These are phyloP conservation scores for Penicillium sp. DNA, from an alignment of 2,329 filamentous ascomycete species.

Conservation along the genomic window DNA sequence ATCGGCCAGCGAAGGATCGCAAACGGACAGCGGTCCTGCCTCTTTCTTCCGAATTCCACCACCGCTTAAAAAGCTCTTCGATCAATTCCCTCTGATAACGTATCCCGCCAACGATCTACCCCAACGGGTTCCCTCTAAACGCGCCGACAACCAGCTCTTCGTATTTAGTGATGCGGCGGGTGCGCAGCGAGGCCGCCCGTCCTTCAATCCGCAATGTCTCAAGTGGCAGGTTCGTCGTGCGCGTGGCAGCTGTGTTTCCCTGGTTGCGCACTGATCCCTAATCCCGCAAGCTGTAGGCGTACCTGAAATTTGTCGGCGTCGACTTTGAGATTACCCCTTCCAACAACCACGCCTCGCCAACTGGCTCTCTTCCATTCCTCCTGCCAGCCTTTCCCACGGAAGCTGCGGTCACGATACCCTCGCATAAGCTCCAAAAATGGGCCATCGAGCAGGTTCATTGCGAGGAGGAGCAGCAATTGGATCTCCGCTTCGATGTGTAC, in stretches of 20 bases:
- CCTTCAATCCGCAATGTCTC: constrained; percentile 86
- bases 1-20: constrained; percentile 17
- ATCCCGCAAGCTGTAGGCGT: constrained; percentile 54
- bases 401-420: constrained; percentile 48
- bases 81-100: constrained; percentile 70
- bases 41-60: constrained; percentile 50
- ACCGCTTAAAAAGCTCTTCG: constrained; percentile 76
- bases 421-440: constrained; percentile 65
- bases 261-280: constrained; percentile 2
- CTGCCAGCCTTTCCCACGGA: constrained; percentile 50
- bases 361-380: constrained; percentile 82
- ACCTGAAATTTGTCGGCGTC: constrained; percentile 69
- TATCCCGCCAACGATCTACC: constrained; percentile 73
- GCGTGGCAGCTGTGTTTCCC: not conserved
- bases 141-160: constrained; percentile 58
- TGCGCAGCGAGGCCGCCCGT: constrained; percentile 58
- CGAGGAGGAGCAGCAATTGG: constrained; percentile 46
- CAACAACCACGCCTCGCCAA: constrained; percentile 89
- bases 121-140: constrained; percentile 47
- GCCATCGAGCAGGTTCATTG: constrained; percentile 47
- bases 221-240: constrained; percentile 78
- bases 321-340: constrained; percentile 63
- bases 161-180: constrained; percentile 67
- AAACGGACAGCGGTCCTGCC: constrained; percentile 19
- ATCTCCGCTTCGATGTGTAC: constrained; percentile 65